Conservation (phyloP, 2,329 filamentous ascomycete genomes). For the Byssochlamys sp. region DNA sequence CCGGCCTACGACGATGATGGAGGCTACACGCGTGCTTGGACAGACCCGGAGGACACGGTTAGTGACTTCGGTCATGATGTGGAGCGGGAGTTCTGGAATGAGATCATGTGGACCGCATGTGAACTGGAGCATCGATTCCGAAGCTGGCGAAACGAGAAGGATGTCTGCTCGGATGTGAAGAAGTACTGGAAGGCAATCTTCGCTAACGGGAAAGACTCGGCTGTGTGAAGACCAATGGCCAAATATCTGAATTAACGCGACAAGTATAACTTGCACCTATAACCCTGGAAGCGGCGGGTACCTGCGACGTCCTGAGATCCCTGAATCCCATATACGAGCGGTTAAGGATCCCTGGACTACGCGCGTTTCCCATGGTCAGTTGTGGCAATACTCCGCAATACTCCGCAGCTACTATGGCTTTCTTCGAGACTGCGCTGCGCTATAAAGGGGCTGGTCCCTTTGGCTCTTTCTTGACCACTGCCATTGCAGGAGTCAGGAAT, state of each 20-base stretch:
- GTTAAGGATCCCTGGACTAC: background rate
- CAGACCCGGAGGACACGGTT: conserved; percentile 19
- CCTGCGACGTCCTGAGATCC: background rate
- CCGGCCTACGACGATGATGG: conserved; percentile 22
- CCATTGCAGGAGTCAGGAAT: background rate
- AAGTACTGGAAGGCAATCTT: conserved; percentile 29
- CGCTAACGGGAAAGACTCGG: conserved; percentile 2
- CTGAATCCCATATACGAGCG: background rate
- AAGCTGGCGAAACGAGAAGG: conserved; percentile 22
- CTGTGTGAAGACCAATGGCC: background rate
- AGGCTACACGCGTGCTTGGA: conserved; percentile 25
- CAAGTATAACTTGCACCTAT: background rate
- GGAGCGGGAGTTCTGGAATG: conserved; percentile 29
- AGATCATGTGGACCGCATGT: conserved; percentile 31
- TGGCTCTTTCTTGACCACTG: no score
- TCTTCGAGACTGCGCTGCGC: no score
- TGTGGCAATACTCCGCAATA: background rate
- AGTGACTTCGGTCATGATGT: conserved; percentile 25
- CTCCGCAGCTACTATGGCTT: no score
- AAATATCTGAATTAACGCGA: background rate
- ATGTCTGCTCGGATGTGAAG: conserved; percentile 24
- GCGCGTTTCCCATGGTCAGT: background rate
- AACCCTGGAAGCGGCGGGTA: background rate
- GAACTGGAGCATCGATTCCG: conserved; percentile 25
- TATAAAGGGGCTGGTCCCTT: no score